Base-by-base conservation (phyloP, 176 grass and related monocot species). In the Pontederia crassipes region DNA sequence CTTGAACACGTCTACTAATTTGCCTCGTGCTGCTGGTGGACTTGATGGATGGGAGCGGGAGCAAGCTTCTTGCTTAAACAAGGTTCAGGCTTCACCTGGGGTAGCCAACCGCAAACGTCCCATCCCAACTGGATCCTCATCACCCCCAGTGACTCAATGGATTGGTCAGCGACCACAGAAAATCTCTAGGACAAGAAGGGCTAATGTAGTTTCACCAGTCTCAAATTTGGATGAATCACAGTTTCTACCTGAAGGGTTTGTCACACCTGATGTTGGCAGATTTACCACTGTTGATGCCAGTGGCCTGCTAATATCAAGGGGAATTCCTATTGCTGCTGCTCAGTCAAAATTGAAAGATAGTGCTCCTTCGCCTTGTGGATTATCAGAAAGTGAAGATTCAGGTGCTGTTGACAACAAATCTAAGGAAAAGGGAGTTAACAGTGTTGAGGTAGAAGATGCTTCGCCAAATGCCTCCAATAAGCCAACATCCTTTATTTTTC, bases 171-270 rank as follows among this genome's bases (percentile, higher is more conserved):
- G 85, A 4, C 77, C 85, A 66, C 82, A 85, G 55, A 95, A 95
- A 76, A 95, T 89, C 12, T 80, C 85, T 13, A 76, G 89, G 40
- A 85, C 76, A 62, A 86, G 89, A 77, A 77, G 89, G 70, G 79
- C 85, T 51, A 85, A 89, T 70, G 74, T 95, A 60, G 82, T 95
- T 74, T 89, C 89, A 78, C 89, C 89, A 52, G 82, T 95, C 45
- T 86, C 89, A 65, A 95, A 89, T 75, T 89, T 80, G 62, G 89
- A 89, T 16, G 89, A 95, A 73, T 59, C 69, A 47, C 75, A 62
- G 20, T 48, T 76, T 35, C 54, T 68, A 45, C 78, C 79, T 49
- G 85, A 95, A 73, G 89, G 79, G 59, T 85, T 64, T 52, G 29
- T 67, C 14, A 68, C 66, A 49, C 65, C 80, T 80, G 85, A 87